phyloP scores from a whole-genome alignment of 2,329 filamentous ascomycete species.

The Claviceps capensis region DNA sequence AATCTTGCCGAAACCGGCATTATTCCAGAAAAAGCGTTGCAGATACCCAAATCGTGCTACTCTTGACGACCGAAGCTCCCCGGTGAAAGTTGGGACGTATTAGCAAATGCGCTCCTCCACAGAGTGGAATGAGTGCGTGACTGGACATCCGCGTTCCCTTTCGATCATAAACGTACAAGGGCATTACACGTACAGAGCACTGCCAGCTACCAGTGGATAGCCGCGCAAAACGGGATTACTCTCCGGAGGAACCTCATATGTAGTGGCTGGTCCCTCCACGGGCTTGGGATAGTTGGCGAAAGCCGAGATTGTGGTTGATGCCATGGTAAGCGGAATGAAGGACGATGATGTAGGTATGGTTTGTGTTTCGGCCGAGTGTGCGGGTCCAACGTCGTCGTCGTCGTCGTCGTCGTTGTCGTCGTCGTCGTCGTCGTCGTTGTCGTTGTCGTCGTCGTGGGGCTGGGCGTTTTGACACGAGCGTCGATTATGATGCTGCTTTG shows the following conservation, averaged over 20 bases:
- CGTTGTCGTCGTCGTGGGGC: neutral
- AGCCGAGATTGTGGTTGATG: neutral
- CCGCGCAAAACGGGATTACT: slow-evolving; percentile 61
- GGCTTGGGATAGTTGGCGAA: slow-evolving; percentile 31
- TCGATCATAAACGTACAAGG: no score
- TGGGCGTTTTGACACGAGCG: no score
- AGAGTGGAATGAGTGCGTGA: no score
- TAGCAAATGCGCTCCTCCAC: neutral
- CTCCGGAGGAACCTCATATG: slow-evolving; percentile 25
- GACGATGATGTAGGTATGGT: no score
- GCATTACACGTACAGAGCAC: slow-evolving; percentile 5
- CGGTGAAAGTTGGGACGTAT: neutral
- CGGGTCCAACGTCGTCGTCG: neutral
- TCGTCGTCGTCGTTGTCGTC: neutral
- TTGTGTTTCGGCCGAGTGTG: neutral
- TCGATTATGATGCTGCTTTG: no score
- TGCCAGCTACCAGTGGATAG: slow-evolving; percentile 31
- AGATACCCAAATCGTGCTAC: slow-evolving; percentile 46
- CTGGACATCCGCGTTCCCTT: no score
- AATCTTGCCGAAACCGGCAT: slow-evolving; percentile 42
- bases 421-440: neutral
- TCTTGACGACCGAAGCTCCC: slow-evolving; percentile 21
- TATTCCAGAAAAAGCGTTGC: slow-evolving; percentile 54
- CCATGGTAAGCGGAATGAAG: neutral
- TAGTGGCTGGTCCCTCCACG: slow-evolving; percentile 21